phyloP scores from a whole-genome alignment of 176 grass and related monocot species.

The Zoysia japonica region DNA sequence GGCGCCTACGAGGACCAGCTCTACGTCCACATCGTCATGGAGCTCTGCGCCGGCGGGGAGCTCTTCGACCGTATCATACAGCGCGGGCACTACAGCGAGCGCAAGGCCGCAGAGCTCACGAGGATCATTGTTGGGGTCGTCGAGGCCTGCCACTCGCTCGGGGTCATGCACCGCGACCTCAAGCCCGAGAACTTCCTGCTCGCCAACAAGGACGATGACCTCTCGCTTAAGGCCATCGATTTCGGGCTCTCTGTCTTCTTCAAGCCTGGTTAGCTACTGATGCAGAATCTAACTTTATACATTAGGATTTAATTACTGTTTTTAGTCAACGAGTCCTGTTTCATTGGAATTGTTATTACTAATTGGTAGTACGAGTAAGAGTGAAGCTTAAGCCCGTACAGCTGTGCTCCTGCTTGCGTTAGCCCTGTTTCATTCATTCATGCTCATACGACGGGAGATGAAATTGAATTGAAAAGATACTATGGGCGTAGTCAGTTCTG shows the following conservation, averaged over 20 bases:
- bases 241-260: conserved; percentile 98
- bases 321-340: conserved; percentile 20
- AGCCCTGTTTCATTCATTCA: neutral
- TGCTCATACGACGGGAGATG: neutral
- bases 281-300: neutral
- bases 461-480: too few species aligned
- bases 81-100: conserved; percentile 94
- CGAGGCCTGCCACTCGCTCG: conserved; percentile 96
- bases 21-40: conserved; percentile 98
- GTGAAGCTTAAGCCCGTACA: neutral
- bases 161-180: conserved; percentile 97
- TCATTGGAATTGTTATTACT: neutral
- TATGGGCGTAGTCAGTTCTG: too few species aligned
- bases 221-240: conserved; percentile 94
- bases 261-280: conserved; percentile 67
- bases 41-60: conserved; percentile 89
- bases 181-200: conserved; percentile 97
- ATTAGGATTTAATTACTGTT: neutral
- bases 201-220: conserved; percentile 79
- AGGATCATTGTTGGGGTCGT: conserved; percentile 90
- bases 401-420: neutral
- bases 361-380: neutral
- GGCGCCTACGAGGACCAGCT: conserved; percentile 89
- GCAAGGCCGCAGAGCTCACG: conserved; percentile 91
- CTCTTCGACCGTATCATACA: conserved; percentile 98